Evolutionary conservation across 2,329 filamentous ascomycete species (phyloP), one percentile per base, ranked within the genome.

Genomic region (Aureobasidium musti): DNA sequence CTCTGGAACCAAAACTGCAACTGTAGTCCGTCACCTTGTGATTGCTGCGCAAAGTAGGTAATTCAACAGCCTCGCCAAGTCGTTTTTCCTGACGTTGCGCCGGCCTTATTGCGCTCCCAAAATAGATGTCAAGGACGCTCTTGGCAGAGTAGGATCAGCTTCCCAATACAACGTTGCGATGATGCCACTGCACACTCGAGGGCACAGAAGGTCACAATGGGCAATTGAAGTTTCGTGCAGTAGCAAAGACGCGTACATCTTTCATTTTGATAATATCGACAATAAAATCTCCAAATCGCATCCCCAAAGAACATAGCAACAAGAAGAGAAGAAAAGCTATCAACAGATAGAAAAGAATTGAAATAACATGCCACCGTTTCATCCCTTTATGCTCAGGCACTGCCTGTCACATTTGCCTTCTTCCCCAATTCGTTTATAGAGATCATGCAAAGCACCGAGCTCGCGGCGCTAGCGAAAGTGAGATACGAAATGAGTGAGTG

Each of bases 251-350:
- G 43, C 21, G 21, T 52, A 28, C n/a, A 13, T 45, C 30, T 61
- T 63, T 63, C 59, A 52, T 28, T 52, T 63, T 63, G 45, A 39
- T 57, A 8, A 41, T 28, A 33, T 52, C 23, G 23, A 49, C 30
- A 30, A 33, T 26, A n/a, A 63, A 41, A n/a, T 28, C 30, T 52
- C 35, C 49, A 54, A 64, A 53, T 37, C 13, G 11, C 61, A 45
- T 54, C 61, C 33, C 28, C 49, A 33, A 64, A 65, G 10, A 65
- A 30, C 63, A 52, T 66, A 60, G 33, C 52, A 11, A 52, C 64
- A 66, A 52, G 64, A 66, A 66, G 53, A 33, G 64, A 60, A 66
- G 33, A 30, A 66, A 50, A 57, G 33, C 64, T 66, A 60, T 66
- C 64, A 14, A 60, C 64, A 66, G 64, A 66, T 66, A 66, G 64